Evolutionary conservation across 1,284 basidiomycete species (phyloP).

Genomic region (Puccinia novopanici): DNA sequence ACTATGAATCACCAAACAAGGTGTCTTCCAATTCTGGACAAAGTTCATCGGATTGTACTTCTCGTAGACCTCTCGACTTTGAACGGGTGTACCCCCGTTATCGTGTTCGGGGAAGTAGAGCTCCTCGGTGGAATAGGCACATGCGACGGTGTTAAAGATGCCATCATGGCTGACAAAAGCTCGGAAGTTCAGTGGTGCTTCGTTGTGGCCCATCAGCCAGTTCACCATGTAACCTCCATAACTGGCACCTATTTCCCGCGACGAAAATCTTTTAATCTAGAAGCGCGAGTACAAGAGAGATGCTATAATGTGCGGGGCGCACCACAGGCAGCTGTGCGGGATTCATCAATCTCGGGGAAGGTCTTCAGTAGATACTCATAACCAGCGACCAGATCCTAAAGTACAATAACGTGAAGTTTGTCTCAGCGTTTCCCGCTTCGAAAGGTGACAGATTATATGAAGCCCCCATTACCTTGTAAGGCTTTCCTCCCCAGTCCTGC

Average conservation of each 20-base stretch:
- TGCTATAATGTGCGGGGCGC: neutral
- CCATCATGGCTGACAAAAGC: conserved; percentile 56
- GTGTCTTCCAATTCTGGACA: conserved; percentile 54
- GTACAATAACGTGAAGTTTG: neutral
- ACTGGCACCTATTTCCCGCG: conserved; percentile 21
- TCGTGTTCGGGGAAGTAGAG: conserved; percentile 56
- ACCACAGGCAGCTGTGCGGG: conserved; percentile 39
- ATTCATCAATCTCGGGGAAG: conserved; percentile 37
- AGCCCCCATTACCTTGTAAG: conserved; percentile 52
- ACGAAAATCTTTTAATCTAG: neutral
- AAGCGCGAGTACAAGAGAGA: too few relatives aligned
- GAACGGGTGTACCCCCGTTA: conserved; percentile 54
- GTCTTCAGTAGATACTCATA: conserved; percentile 44
- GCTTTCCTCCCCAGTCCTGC: conserved; percentile 55
- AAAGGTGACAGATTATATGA: neutral
- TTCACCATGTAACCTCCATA: conserved; percentile 52
- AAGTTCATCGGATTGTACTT: conserved; percentile 52
- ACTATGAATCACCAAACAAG: conserved; percentile 55
- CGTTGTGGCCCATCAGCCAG: conserved; percentile 57
- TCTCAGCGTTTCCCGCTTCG: neutral
- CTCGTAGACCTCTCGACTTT: conserved; percentile 41
- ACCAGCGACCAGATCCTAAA: conserved; percentile 41
- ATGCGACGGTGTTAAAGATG: conserved; percentile 52
- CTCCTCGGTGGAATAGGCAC: conserved; percentile 55
- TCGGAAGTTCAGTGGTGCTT: conserved; percentile 54